These are phyloP conservation scores for Micromonas commoda DNA, from an alignment of 139 green algal genomes.

Conservation along the genomic window DNA sequence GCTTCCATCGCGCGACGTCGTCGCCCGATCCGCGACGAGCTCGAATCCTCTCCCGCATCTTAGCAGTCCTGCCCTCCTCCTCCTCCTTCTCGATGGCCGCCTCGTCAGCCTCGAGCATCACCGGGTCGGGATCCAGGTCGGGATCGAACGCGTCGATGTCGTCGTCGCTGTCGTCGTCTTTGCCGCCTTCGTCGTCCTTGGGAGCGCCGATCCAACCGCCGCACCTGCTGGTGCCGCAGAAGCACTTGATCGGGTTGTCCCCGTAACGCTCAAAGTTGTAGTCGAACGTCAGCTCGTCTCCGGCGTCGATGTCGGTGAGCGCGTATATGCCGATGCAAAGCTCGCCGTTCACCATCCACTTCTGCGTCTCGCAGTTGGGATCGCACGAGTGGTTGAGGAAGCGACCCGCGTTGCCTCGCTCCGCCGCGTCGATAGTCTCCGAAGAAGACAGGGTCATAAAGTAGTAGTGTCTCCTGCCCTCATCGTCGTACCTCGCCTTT, in stretches of 20 bases:
- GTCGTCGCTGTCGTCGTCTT: neutral
- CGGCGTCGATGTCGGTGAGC: constrained; percentile 51
- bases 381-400: constrained; percentile 98
- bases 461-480: constrained; percentile 90
- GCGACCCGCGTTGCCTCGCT: constrained; percentile 80
- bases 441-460: constrained; percentile 98
- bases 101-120: constrained; percentile 3
- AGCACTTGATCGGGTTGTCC: constrained; percentile 68
- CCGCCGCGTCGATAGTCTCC: constrained; percentile 91
- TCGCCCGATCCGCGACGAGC: neutral
- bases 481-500: constrained; percentile 74
- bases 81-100: constrained; percentile 8
- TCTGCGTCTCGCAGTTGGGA: constrained; percentile 97
- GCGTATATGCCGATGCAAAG: constrained; percentile 92
- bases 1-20: neutral
- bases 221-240: constrained; percentile 55
- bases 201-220: constrained; percentile 74
- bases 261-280: constrained; percentile 98
- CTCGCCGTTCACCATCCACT: constrained; percentile 92
- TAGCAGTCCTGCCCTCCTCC: neutral
- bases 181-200: neutral
- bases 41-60: neutral
- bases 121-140: neutral
- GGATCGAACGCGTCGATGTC: neutral
- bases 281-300: constrained; percentile 94